Percentiles rank a stretch among this genome's conserved stretches.
Conservation (phyloP, 2,329 filamentous ascomycete genomes). For the Allantophomopsis cytisporea region DNA sequence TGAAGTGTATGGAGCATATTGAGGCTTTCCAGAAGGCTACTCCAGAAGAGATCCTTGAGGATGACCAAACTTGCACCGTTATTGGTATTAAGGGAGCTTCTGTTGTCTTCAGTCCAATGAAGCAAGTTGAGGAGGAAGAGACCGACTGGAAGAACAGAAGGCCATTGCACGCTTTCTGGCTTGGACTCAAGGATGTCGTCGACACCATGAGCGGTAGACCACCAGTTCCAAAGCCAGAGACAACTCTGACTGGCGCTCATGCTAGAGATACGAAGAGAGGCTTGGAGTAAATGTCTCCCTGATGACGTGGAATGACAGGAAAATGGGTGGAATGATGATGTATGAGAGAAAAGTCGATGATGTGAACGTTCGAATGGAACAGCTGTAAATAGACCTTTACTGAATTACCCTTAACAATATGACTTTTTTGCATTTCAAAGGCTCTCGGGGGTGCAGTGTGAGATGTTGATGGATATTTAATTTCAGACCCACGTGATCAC, state of each 20-base stretch:
- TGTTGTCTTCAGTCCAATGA: slow-evolving; percentile 77
- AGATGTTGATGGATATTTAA: too few relatives aligned
- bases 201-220: slow-evolving; percentile 72
- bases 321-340: too few relatives aligned
- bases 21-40: slow-evolving; percentile 60
- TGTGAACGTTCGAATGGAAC: too few relatives aligned
- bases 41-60: slow-evolving; percentile 54
- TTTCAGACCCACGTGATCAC: too few relatives aligned
- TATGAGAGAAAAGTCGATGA: too few relatives aligned
- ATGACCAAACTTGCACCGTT: slow-evolving; percentile 62
- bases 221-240: slow-evolving; percentile 27
- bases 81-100: slow-evolving; percentile 88
- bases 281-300: slow-evolving; percentile 10
- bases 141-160: slow-evolving; percentile 90
- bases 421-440: too few relatives aligned
- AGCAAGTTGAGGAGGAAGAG: slow-evolving; percentile 65
- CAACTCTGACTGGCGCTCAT: slow-evolving; percentile 32
- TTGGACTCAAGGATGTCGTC: slow-evolving; percentile 64
- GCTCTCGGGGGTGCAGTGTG: too few relatives aligned
- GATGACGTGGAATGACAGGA: too few relatives aligned
- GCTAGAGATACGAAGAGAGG: slow-evolving; percentile 52
- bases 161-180: slow-evolving; percentile 78
- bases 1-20: slow-evolving; percentile 87
- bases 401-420: too few relatives aligned
- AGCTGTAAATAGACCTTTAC: too few relatives aligned